Evolutionary conservation across 2,329 filamentous ascomycete genomes (phyloP), one percentile per base, ranked within the genome.

Genomic region (Sporothrix globosa): DNA sequence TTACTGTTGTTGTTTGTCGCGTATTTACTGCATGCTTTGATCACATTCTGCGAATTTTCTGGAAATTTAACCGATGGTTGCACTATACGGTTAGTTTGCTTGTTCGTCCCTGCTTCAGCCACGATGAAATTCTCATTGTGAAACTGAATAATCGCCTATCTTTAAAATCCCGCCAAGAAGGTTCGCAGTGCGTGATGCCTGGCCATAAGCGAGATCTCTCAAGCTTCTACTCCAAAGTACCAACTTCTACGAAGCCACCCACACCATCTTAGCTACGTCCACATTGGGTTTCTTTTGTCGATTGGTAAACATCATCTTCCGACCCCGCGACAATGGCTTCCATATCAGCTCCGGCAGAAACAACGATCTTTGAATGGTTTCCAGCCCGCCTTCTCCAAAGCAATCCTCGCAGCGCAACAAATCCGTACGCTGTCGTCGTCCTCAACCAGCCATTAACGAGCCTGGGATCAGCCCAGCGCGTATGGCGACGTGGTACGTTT

Each of bases 381-480:
- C 75, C 75, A n/a, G 74, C 73, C 27, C 66, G 69, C 24, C 69
- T 75, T 4, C 69, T 76, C 2, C 74, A 74, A 61, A 21, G 63
- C 7, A 56, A 30, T 60, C 69, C 70, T 0, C 21, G 58, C 13
- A 27, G 10, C 9, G 24, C 46, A 14, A 24, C 71, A 44, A 50
- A 48, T 13, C 60, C 72, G 4, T 82, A 84, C 68, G 82, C 83
- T 0, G 77, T 86, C 5, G 76, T 87, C 39, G 78, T 86, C 46
- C 81, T 87, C 69, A 86, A 87, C 75, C 85, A 86, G 77, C 85
- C 83, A 52, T 76, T 86, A 39, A 77, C 76, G 60, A 81, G 82
- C 71, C 77, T 85, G 30, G 75, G 79, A 58, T 82, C 84, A n/a
- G 75, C 87, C 44, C 82, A 84, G 69, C 77, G 78, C 77, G 76